phyloP scores from a whole-genome alignment of 129 eudicot species.

The Artemisia argyi region DNA sequence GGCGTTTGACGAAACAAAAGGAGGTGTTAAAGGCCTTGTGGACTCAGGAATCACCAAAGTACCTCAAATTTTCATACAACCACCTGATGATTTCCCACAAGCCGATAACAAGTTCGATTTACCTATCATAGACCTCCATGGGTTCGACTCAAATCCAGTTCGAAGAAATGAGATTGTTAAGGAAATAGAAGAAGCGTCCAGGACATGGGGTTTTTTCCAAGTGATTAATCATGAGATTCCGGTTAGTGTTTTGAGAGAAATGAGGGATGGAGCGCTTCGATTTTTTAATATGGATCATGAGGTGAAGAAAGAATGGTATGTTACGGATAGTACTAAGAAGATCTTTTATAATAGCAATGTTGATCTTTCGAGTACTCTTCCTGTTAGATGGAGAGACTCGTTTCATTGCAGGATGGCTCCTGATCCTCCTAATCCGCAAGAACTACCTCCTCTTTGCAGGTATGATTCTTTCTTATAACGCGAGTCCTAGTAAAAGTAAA shows the following conservation, averaged over 20 bases:
- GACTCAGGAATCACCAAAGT: conserved; percentile 46
- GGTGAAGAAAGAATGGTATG: conserved; percentile 48
- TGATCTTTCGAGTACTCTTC: conserved; percentile 38
- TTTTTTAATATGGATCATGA: conserved; percentile 57
- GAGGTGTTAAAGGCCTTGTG: conserved; percentile 50
- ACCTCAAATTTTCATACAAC: conserved; percentile 47
- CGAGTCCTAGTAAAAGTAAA: too few species aligned
- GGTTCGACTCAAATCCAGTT: conserved; percentile 10
- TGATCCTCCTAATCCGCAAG: conserved; percentile 36
- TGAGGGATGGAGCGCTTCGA: conserved; percentile 44
- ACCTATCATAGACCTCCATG: conserved; percentile 40
- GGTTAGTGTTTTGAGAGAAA: conserved; percentile 36
- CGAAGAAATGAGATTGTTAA: conserved; percentile 22
- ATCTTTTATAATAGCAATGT: conserved; percentile 47
- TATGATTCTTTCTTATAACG: background rate
- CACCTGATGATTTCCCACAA: conserved; percentile 31
- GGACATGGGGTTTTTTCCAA: conserved; percentile 53
- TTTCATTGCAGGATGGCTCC: conserved; percentile 43
- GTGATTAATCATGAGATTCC: conserved; percentile 58
- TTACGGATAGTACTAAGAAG: conserved; percentile 32
- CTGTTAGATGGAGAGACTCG: conserved; percentile 77
- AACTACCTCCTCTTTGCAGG: conserved; percentile 61
- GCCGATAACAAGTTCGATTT: background rate
- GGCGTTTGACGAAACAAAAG: conserved; percentile 49
- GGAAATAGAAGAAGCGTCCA: conserved; percentile 33